phyloP scores from a whole-genome alignment of 164 flowering plant species.

The Cinnamomum micranthum region DNA sequence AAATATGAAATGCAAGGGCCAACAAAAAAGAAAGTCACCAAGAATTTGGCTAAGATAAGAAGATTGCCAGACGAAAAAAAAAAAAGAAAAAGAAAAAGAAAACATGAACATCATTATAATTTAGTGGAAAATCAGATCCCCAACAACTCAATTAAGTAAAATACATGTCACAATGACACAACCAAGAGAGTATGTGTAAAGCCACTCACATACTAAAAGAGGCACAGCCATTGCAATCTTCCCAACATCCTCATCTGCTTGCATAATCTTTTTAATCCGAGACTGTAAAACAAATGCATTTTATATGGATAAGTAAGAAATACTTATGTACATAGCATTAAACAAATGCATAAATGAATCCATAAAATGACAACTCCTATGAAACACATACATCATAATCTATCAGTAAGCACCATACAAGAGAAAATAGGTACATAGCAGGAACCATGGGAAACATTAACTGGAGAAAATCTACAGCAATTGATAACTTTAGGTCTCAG shows the following conservation, averaged over 20 bases:
- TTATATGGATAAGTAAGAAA: neutral
- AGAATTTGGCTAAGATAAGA: too few relatives aligned
- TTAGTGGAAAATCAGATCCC: too few relatives aligned
- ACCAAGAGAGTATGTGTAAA: neutral
- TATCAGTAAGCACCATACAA: neutral
- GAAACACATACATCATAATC: neutral
- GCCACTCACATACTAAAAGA: constrained; percentile 18
- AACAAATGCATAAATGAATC: neutral
- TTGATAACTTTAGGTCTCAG: too few relatives aligned
- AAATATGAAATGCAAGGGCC: too few relatives aligned
- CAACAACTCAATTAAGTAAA: too few relatives aligned
- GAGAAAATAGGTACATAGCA: neutral
- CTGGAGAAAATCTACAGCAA: neutral
- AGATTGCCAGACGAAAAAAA: too few relatives aligned
- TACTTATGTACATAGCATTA: neutral
- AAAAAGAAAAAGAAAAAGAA: too few relatives aligned
- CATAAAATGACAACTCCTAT: neutral
- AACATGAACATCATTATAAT: too few relatives aligned
- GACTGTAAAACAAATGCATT: constrained; percentile 8
- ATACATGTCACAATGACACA: neutral
- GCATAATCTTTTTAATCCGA: constrained; percentile 22
- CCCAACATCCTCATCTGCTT: constrained; percentile 22
- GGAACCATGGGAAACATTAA: too few relatives aligned
- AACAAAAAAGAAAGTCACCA: too few relatives aligned
- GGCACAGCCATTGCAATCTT: constrained; percentile 23